Evolutionary conservation across 2,329 filamentous ascomycete genomes (phyloP).

Genomic region (Diaporthe vexans): DNA sequence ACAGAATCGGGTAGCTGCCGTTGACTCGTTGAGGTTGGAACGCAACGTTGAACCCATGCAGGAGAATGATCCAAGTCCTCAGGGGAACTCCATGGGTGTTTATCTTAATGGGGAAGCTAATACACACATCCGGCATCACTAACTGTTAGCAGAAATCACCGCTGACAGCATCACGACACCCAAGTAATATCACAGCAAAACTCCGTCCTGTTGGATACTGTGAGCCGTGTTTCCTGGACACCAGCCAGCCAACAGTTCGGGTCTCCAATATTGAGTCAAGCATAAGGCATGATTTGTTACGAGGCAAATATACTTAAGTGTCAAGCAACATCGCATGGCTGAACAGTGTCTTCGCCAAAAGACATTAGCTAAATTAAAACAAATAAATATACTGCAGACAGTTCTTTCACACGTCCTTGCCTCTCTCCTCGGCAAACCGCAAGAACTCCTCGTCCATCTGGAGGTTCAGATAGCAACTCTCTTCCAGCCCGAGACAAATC

Average conservation of each 20-base stretch:
- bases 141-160: neutral
- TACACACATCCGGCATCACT: neutral
- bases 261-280: too few relatives aligned
- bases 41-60: neutral
- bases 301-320: neutral
- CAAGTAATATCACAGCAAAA: neutral
- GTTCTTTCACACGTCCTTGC: constrained; percentile 13
- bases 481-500: constrained; percentile 32
- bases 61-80: neutral
- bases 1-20: too few relatives aligned
- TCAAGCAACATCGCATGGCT: neutral
- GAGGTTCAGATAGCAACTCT: constrained; percentile 32
- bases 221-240: neutral
- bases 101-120: too few relatives aligned
- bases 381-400: neutral
- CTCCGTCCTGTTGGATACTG: neutral
- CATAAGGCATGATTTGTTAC: neutral
- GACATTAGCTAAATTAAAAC: neutral
- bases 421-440: constrained; percentile 35
- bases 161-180: constrained; percentile 2
- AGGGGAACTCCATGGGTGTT: neutral
- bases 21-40: neutral
- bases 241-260: neutral
- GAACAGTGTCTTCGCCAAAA: neutral
- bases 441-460: constrained; percentile 36